These are phyloP conservation scores for Prototheca wickerhamii DNA, from an alignment of 163 green algal species.

Conservation along the genomic window DNA sequence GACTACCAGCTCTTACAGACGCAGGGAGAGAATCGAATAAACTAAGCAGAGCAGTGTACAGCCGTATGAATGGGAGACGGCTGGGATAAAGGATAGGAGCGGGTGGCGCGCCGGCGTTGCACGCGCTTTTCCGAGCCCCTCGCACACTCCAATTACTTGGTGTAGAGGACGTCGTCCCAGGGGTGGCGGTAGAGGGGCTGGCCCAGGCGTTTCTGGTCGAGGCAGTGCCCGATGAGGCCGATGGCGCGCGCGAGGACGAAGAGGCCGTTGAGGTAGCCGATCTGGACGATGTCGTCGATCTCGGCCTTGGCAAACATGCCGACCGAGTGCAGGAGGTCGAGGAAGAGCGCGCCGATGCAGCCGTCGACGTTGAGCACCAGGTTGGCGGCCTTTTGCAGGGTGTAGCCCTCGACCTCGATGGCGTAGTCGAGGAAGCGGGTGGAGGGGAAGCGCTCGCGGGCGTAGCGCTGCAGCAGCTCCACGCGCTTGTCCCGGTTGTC, in stretches of 20 bases:
- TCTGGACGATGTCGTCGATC: slow-evolving; percentile 69
- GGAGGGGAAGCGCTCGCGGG: slow-evolving; percentile 70
- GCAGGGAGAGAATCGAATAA: too few relatives aligned
- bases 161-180: slow-evolving; percentile 72
- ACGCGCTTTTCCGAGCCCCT: too few relatives aligned
- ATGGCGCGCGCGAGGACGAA: slow-evolving; percentile 90
- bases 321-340: slow-evolving; percentile 65
- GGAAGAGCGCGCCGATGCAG: slow-evolving; percentile 87
- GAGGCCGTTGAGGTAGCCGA: slow-evolving; percentile 89
- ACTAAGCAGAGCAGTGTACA: too few relatives aligned
- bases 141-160: slow-evolving; percentile 14
- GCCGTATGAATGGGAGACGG: too few relatives aligned
- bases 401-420: slow-evolving; percentile 81
- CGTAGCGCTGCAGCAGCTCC: slow-evolving; percentile 76
- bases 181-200: slow-evolving; percentile 87
- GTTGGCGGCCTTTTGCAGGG: slow-evolving; percentile 65
- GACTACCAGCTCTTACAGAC: too few relatives aligned
- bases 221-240: slow-evolving; percentile 80
- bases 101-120: too few relatives aligned
- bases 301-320: slow-evolving; percentile 39
- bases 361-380: slow-evolving; percentile 80
- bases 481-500: slow-evolving; percentile 94
- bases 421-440: slow-evolving; percentile 86
- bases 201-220: slow-evolving; percentile 89
- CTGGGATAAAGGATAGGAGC: too few relatives aligned